phyloP scores from a whole-genome alignment of 768 basidiomycete genomes.

The Auriscalpium microsporum region DNA sequence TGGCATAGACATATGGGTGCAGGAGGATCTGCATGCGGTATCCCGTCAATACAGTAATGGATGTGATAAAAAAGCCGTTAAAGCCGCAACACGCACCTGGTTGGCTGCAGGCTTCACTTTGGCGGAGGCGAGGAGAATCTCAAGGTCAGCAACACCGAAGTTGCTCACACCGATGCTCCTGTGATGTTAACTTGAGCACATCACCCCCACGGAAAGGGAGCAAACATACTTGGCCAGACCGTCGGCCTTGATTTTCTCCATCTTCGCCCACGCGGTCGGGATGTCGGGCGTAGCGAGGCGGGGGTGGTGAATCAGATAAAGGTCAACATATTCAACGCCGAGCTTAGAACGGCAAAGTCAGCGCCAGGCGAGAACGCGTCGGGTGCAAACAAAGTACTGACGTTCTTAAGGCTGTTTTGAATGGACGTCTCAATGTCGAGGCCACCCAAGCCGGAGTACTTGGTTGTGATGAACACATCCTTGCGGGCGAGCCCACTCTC shows the following conservation, averaged over 20 bases:
- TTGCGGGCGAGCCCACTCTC: constrained; percentile 49
- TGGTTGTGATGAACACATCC: constrained; percentile 59
- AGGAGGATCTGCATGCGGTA: constrained; percentile 44
- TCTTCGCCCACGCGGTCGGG: constrained; percentile 51
- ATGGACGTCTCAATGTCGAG: constrained; percentile 49
- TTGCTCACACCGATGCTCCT: constrained; percentile 73
- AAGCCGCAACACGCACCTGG: constrained; percentile 36
- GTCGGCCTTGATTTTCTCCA: constrained; percentile 49
- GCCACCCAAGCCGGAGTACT: constrained; percentile 45
- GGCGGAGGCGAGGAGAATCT: constrained; percentile 45
- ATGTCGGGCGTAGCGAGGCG: constrained; percentile 47
- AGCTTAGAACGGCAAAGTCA: constrained; percentile 31
- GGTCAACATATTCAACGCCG: constrained; percentile 54
- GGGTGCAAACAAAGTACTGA: constrained; percentile 21
- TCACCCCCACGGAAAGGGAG: neutral
- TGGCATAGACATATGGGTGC: constrained; percentile 60
- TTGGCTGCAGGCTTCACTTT: constrained; percentile 60
- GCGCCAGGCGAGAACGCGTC: neutral
- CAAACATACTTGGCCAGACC: constrained; percentile 46
- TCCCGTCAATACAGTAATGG: neutral
- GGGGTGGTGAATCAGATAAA: constrained; percentile 64
- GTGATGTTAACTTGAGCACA: neutral
- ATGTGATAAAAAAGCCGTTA: too few relatives aligned
- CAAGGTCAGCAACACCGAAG: constrained; percentile 47
- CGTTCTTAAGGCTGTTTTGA: constrained; percentile 46